Percentiles rank a stretch among this genome's conserved stretches.
Evolutionary conservation across 352 stramenopile species (phyloP).

Genomic region (Phytopythium delawarense): DNA sequence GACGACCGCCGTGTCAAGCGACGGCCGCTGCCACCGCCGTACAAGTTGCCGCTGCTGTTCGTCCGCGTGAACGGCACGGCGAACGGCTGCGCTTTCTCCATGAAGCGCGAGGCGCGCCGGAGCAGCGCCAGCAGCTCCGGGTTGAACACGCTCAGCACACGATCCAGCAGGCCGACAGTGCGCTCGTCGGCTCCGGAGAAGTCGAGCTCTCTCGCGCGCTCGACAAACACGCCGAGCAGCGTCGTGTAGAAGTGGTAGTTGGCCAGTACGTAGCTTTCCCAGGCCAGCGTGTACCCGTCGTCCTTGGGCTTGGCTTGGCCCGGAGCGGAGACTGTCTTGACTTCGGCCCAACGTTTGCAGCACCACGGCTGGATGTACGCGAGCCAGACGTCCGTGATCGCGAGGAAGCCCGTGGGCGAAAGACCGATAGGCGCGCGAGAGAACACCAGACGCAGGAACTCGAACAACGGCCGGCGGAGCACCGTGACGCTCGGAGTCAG

Average conservation of each 20-base stretch:
- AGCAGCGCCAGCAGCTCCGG: constrained; percentile 62
- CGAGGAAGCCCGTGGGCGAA: constrained; percentile 73
- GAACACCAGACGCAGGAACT: constrained; percentile 83
- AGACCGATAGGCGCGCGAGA: constrained; percentile 72
- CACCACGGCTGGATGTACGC: constrained; percentile 85
- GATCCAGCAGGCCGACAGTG: constrained; percentile 57
- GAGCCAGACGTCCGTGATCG: constrained; percentile 83
- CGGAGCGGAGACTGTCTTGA: constrained; percentile 13
- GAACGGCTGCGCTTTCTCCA: constrained; percentile 72
- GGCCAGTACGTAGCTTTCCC: constrained; percentile 78
- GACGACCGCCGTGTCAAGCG: constrained; percentile 12
- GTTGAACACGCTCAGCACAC: constrained; percentile 69
- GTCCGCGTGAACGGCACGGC: constrained; percentile 32
- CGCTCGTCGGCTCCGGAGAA: constrained; percentile 64
- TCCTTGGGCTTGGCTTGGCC: constrained; percentile 7
- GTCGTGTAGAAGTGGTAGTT: constrained; percentile 90
- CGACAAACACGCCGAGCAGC: constrained; percentile 72
- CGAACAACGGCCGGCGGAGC: constrained; percentile 69
- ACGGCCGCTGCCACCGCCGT: background rate
- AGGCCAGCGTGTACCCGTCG: constrained; percentile 46
- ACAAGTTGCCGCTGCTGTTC: constrained; percentile 17
- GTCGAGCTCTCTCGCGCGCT: constrained; percentile 81
- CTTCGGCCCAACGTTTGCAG: constrained; percentile 59
- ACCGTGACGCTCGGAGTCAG: constrained; percentile 73
- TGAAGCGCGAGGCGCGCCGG: constrained; percentile 44